Evolutionary conservation across 768 basidiomycete genomes (phyloP).

Genomic region (Naganishia vishniacii): DNA sequence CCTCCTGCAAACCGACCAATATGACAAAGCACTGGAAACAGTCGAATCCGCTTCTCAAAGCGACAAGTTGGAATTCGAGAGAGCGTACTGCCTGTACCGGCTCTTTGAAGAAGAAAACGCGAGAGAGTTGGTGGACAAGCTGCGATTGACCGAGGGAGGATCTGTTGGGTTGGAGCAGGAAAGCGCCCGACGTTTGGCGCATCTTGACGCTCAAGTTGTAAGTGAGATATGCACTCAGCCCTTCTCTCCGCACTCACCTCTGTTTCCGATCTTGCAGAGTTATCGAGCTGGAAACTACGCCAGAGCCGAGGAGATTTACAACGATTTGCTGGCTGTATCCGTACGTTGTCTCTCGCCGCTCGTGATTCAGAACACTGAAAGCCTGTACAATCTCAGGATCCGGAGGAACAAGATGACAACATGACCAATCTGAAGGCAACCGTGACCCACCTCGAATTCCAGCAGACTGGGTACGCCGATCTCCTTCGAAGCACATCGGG

Average conservation of each 20-base stretch:
- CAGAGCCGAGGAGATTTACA: slow-evolving; percentile 69
- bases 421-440: slow-evolving; percentile 77
- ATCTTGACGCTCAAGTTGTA: slow-evolving; percentile 85
- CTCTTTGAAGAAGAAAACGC: slow-evolving; percentile 72
- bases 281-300: slow-evolving; percentile 75
- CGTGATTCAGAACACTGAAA: neutral
- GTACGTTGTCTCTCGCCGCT: slow-evolving; percentile 55
- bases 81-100: slow-evolving; percentile 77
- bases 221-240: slow-evolving; percentile 40
- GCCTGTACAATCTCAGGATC: slow-evolving; percentile 54
- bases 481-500: slow-evolving; percentile 32
- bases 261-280: slow-evolving; percentile 51
- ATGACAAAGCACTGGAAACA: slow-evolving; percentile 62
- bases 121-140: slow-evolving; percentile 52
- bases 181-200: slow-evolving; percentile 60
- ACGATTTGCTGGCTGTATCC: slow-evolving; percentile 70
- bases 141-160: slow-evolving; percentile 25
- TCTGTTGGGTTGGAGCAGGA: slow-evolving; percentile 48
- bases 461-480: slow-evolving; percentile 40
- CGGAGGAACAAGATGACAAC: slow-evolving; percentile 83
- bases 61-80: slow-evolving; percentile 57
- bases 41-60: slow-evolving; percentile 48
- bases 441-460: slow-evolving; percentile 76
- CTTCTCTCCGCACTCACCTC: neutral
- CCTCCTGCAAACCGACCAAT: slow-evolving; percentile 78